A percentile compares a stretch with the other conserved stretches of the same genome.
Evolutionary conservation across 2,329 filamentous ascomycete genomes (phyloP).

Genomic region (Claviceps monticola): DNA sequence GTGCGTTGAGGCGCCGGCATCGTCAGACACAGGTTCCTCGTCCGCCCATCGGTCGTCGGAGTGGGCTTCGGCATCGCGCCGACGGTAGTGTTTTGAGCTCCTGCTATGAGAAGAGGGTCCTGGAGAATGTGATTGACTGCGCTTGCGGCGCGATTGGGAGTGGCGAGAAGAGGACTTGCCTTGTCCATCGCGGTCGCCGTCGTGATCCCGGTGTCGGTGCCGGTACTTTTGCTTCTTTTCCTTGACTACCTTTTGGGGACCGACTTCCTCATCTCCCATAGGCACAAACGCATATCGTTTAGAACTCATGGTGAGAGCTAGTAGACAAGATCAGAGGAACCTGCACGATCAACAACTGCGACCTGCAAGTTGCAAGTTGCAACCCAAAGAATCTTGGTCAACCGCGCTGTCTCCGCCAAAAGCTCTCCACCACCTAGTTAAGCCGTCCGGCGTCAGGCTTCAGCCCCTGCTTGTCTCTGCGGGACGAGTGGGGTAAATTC

Average conservation of each 20-base stretch:
- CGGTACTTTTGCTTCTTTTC: conserved; percentile 31
- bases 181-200: conserved; percentile 19
- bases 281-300: conserved; percentile 55
- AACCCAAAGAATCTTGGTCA: too few relatives aligned
- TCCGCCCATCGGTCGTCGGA: conserved; percentile 75
- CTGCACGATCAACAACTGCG: not conserved
- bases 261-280: conserved; percentile 52
- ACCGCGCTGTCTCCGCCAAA: too few relatives aligned
- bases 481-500: too few relatives aligned
- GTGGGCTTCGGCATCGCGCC: conserved; percentile 30
- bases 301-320: conserved; percentile 26
- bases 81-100: conserved; percentile 29
- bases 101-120: conserved; percentile 13
- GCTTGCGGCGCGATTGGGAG: conserved; percentile 16
- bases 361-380: too few relatives aligned
- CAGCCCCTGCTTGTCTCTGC: too few relatives aligned
- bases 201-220: conserved; percentile 22
- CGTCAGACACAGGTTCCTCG: conserved; percentile 44
- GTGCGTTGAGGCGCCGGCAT: conserved; percentile 21
- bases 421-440: too few relatives aligned
- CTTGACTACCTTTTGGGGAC: conserved; percentile 36
- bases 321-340: not conserved
- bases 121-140: conserved; percentile 22
- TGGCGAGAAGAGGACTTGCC: conserved; percentile 16
- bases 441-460: too few relatives aligned